phyloP scores from a whole-genome alignment of 768 basidiomycete species.

The Tylopilus vinaceipallidus region DNA sequence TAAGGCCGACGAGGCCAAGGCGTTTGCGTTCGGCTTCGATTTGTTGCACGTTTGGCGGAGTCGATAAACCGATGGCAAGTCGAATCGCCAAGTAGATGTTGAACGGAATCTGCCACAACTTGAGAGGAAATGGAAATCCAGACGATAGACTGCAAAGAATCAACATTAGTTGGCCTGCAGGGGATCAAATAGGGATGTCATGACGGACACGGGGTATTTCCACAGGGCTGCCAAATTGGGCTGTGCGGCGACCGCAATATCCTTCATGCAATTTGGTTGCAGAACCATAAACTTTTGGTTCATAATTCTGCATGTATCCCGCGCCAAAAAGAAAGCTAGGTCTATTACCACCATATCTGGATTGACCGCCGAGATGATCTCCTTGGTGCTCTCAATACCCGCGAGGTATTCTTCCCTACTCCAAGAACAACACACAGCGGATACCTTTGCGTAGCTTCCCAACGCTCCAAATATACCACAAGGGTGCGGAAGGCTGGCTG shows the following conservation, averaged over 20 bases:
- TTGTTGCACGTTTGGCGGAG: background rate
- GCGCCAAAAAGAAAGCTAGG: background rate
- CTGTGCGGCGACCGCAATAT: background rate
- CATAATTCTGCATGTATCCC: constrained; percentile 3
- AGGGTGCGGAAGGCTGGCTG: background rate
- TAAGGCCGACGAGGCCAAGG: background rate
- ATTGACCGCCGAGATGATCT: constrained; percentile 1
- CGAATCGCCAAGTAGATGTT: constrained; percentile 11
- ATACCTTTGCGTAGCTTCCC: background rate
- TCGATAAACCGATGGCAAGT: background rate
- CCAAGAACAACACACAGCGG: background rate
- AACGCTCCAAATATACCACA: background rate
- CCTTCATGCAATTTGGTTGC: background rate
- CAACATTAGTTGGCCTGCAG: background rate
- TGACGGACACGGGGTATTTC: constrained; percentile 9
- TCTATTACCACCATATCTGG: constrained; percentile 3
- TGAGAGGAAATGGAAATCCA: constrained; percentile 11
- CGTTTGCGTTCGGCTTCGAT: background rate
- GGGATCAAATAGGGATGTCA: background rate
- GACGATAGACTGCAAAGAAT: constrained; percentile 13
- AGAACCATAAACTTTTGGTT: constrained; percentile 4
- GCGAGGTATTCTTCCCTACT: constrained; percentile 3
- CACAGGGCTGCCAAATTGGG: background rate
- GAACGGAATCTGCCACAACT: constrained; percentile 17
- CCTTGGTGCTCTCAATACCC: background rate